Percentiles rank a stretch among this genome's conserved stretches.
These are phyloP conservation scores for Syzygium malaccense DNA, from an alignment of 441 rosid species.

Conservation along the genomic window DNA sequence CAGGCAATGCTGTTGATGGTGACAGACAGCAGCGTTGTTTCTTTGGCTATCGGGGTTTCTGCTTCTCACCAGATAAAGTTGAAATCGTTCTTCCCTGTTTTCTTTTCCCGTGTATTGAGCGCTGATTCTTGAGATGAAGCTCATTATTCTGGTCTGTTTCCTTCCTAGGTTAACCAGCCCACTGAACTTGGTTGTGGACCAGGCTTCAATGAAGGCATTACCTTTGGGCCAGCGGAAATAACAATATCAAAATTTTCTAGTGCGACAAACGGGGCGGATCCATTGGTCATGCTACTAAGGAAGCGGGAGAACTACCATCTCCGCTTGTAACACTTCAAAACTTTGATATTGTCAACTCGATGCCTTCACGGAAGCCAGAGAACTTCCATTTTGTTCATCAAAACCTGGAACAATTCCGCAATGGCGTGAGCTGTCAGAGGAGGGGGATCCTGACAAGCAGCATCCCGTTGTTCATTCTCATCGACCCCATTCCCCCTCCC, in stretches of 20 bases:
- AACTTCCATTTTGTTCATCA: neutral
- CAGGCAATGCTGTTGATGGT: neutral
- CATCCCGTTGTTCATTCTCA: neutral
- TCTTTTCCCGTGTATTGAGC: neutral
- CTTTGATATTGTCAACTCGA: no score
- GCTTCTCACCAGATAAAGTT: neutral
- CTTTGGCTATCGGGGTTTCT: neutral
- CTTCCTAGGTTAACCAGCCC: no score
- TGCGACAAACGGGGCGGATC: no score
- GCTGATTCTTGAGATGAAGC: neutral
- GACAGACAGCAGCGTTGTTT: neutral
- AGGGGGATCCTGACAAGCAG: neutral
- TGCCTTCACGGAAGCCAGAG: neutral
- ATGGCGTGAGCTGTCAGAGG: neutral
- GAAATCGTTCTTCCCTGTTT: neutral
- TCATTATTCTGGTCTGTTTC: neutral
- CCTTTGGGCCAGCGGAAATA: no score
- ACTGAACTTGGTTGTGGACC: no score
- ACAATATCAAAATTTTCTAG: no score
- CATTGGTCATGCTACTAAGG: no score
- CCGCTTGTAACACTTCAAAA: no score
- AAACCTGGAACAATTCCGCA: neutral
- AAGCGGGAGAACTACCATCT: neutral
- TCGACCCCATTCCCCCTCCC: neutral
- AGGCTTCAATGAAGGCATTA: no score